phyloP scores from a whole-genome alignment of 495 filamentous ascomycete species.

The Lepraria neglecta region DNA sequence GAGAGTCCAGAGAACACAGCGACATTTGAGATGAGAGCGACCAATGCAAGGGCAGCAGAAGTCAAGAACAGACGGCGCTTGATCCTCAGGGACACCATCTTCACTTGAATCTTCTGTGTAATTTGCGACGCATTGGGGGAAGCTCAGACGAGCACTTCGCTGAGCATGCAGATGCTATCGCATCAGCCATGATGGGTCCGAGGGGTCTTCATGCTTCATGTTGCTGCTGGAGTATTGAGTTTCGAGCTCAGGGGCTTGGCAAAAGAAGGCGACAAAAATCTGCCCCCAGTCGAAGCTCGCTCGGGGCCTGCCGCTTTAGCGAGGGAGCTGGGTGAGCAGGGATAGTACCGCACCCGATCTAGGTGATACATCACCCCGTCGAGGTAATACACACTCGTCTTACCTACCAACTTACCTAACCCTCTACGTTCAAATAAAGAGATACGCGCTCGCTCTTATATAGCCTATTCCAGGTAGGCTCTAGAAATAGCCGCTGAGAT shows the following conservation, averaged over 20 bases:
- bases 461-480: not conserved
- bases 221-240: too few species aligned
- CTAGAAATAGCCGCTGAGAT: not conserved
- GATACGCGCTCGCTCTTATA: not conserved
- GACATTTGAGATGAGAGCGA: conserved; percentile 21
- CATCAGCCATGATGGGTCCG: conserved; percentile 2
- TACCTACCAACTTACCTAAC: not conserved
- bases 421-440: not conserved
- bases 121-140: conserved; percentile 11
- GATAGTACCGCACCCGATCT: too few species aligned
- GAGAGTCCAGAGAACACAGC: conserved; percentile 25
- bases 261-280: too few species aligned
- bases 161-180: not conserved
- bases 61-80: conserved; percentile 23
- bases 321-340: too few species aligned
- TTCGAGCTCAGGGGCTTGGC: too few species aligned
- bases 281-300: too few species aligned
- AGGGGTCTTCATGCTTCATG: too few species aligned
- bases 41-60: conserved; percentile 20
- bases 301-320: too few species aligned
- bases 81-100: conserved; percentile 15
- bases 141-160: conserved; percentile 13
- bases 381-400: not conserved
- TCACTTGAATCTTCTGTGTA: not conserved
- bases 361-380: too few species aligned